Conservation (phyloP, 1,139 yeast genomes). For the Nakaseomyces kungkrabaensis region DNA sequence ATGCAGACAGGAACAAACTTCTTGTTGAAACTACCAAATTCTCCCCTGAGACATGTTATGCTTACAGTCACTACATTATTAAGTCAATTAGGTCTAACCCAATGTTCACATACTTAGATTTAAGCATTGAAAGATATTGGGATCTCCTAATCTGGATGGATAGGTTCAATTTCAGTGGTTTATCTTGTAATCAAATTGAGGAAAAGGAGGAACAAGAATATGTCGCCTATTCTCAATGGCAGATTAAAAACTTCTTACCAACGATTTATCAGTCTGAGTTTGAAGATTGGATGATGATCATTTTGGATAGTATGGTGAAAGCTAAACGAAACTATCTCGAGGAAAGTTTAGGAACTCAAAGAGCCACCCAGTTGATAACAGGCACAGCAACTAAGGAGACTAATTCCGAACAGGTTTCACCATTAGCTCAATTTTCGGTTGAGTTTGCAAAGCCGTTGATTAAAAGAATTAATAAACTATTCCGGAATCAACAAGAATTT, state of each 20-base stretch:
- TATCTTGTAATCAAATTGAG: conserved; percentile 56
- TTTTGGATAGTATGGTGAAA: conserved; percentile 60
- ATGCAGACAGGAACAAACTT: conserved; percentile 71
- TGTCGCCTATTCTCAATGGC: conserved; percentile 68
- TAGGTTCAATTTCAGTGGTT: conserved; percentile 77
- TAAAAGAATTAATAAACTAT: conserved; percentile 56
- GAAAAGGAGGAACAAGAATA: conserved; percentile 48
- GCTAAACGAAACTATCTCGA: conserved; percentile 36
- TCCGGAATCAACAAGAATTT: conserved; percentile 61
- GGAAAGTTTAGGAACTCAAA: conserved; percentile 41
- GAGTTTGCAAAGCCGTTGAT: conserved; percentile 52
- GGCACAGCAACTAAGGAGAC: conserved; percentile 33
- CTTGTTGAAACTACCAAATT: conserved; percentile 66
- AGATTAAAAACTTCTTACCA: conserved; percentile 66
- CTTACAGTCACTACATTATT: conserved; percentile 81
- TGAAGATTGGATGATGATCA: conserved; percentile 75
- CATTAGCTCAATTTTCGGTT: conserved; percentile 34
- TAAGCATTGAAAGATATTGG: conserved; percentile 74
- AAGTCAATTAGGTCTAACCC: conserved; percentile 76
- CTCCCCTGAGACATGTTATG: conserved; percentile 80
- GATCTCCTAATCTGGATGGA: conserved; percentile 93
- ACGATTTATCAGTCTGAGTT: conserved; percentile 68
- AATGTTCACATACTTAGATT: conserved; percentile 70
- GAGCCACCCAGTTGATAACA: conserved; percentile 58
- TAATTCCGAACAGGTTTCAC: conserved; percentile 32